These are phyloP conservation scores for Papiliotrema nemorosa DNA, from an alignment of 1,284 basidiomycete genomes.

Conservation along the genomic window DNA sequence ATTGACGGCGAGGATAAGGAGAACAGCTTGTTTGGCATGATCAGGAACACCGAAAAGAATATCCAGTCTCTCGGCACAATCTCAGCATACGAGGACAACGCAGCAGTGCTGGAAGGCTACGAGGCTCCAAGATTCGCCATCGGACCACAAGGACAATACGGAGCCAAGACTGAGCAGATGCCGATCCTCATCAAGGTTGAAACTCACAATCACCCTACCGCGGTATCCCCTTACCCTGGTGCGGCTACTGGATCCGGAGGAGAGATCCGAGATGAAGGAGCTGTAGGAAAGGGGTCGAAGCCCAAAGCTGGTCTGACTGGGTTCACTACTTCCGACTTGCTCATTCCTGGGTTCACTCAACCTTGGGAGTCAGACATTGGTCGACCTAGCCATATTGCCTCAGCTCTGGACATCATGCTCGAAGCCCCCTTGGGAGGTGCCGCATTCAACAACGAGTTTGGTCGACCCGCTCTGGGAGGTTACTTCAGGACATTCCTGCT, in stretches of 20 bases:
- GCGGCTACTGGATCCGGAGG: slow-evolving; percentile 97
- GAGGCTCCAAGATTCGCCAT: slow-evolving; percentile 75
- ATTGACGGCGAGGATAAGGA: slow-evolving; percentile 70
- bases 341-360: slow-evolving; percentile 79
- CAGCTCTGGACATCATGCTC: slow-evolving; percentile 93
- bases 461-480: slow-evolving; percentile 77
- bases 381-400: slow-evolving; percentile 84
- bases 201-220: slow-evolving; percentile 98
- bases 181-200: slow-evolving; percentile 96
- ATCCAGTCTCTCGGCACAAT: slow-evolving; percentile 73
- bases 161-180: slow-evolving; percentile 64
- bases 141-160: slow-evolving; percentile 54
- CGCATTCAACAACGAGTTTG: slow-evolving; percentile 99
- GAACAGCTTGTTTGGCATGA: slow-evolving; percentile 92
- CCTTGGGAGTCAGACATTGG: slow-evolving; percentile 89
- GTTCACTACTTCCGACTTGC: slow-evolving; percentile 92
- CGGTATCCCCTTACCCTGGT: slow-evolving; percentile 95
- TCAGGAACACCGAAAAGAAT: slow-evolving; percentile 85
- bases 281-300: slow-evolving; percentile 89
- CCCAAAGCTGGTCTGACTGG: slow-evolving; percentile 94
- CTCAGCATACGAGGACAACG: slow-evolving; percentile 97
- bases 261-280: slow-evolving; percentile 97
- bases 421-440: slow-evolving; percentile 92
- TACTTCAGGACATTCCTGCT: slow-evolving; percentile 83
- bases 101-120: slow-evolving; percentile 85